These are phyloP conservation scores for Fusarium sarcochroum DNA, from an alignment of 2,329 filamentous ascomycete genomes.

Conservation along the genomic window DNA sequence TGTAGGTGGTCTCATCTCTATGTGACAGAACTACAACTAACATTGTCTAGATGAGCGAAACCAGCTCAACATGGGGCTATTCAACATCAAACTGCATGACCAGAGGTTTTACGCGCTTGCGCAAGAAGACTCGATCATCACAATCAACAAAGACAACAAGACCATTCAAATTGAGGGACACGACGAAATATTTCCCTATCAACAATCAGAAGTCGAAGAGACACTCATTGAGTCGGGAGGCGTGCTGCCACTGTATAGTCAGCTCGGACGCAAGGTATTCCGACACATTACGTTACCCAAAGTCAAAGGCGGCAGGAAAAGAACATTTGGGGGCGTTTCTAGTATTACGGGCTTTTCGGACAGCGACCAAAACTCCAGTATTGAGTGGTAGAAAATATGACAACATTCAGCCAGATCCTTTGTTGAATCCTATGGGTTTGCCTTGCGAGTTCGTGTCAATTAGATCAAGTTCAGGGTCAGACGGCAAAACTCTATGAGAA, in stretches of 20 bases:
- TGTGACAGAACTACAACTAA: not conserved
- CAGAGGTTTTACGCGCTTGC: conserved; percentile 20
- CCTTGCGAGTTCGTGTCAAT: too few relatives aligned
- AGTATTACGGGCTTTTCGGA: not conserved
- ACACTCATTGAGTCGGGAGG: conserved; percentile 32
- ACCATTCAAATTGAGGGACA: conserved; percentile 20
- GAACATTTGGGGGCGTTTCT: not conserved
- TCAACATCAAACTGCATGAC: conserved; percentile 28
- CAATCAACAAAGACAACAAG: conserved; percentile 29
- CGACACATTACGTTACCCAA: conserved; percentile 22
- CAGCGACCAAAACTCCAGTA: not conserved
- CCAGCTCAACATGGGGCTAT: conserved; percentile 36
- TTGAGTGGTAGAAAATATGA: conserved; percentile 2
- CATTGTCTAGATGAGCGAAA: conserved; percentile 28
- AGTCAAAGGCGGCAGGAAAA: not conserved
- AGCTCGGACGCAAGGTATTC: conserved; percentile 28
- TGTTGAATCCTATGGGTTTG: too few relatives aligned
- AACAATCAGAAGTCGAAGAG: conserved; percentile 27
- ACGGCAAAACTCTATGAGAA: too few relatives aligned
- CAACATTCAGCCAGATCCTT: too few relatives aligned
- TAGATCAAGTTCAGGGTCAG: too few relatives aligned
- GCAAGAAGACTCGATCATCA: conserved; percentile 26
- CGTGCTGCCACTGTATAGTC: conserved; percentile 25
- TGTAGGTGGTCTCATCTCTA: conserved; percentile 1
- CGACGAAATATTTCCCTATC: conserved; percentile 8